These are phyloP conservation scores for Bauhinia variegata DNA, from an alignment of 306 rosid species.

Conservation along the genomic window DNA sequence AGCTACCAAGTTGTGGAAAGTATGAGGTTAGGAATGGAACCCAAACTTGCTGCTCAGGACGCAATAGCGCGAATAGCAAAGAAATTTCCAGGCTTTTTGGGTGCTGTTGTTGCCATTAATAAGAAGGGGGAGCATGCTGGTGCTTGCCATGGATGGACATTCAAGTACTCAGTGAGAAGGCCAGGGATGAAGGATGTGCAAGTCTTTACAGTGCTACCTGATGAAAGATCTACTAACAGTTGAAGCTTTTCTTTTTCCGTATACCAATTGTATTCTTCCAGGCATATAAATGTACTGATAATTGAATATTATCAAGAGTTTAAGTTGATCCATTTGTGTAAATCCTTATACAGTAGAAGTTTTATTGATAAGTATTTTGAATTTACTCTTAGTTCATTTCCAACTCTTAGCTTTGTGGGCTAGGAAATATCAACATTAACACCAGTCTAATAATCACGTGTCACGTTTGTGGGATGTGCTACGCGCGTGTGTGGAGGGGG, in stretches of 20 bases:
- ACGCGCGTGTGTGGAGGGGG: too few relatives aligned
- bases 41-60: constrained; percentile 75
- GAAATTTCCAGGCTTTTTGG: constrained; percentile 74
- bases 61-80: constrained; percentile 75
- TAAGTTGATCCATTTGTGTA: too few relatives aligned
- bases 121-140: constrained; percentile 83
- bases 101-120: constrained; percentile 81
- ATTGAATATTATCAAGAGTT: not conserved
- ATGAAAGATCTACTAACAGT: constrained; percentile 29
- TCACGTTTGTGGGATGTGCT: too few relatives aligned
- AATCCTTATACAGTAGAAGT: too few relatives aligned
- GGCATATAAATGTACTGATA: not conserved
- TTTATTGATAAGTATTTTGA: too few relatives aligned
- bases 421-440: too few relatives aligned
- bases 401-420: too few relatives aligned
- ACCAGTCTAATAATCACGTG: too few relatives aligned
- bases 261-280: constrained; percentile 15
- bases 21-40: constrained; percentile 92
- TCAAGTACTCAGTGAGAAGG: constrained; percentile 82
- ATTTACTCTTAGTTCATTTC: too few relatives aligned
- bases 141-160: constrained; percentile 95
- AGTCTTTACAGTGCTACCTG: constrained; percentile 81
- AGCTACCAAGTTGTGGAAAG: constrained; percentile 98
- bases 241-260: not conserved
- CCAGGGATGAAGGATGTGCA: constrained; percentile 70